Conservation (phyloP, 306 rosid species). For the Vigna angularis region DNA sequence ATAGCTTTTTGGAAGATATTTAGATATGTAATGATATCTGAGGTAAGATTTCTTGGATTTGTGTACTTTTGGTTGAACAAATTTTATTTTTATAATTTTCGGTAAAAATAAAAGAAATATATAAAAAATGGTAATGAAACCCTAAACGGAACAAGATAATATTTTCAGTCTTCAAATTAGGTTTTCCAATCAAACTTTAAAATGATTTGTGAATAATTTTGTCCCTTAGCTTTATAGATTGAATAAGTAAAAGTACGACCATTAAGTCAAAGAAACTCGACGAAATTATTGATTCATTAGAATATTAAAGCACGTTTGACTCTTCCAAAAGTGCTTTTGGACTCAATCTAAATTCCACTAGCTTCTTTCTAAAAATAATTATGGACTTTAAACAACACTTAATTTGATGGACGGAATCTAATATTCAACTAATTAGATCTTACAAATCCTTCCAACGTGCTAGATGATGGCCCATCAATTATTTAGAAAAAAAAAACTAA, state of each 20-base stretch:
- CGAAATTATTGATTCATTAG: slow-evolving; percentile 21
- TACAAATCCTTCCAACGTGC: neutral
- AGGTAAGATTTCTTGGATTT: too few relatives aligned
- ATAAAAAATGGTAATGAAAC: too few relatives aligned
- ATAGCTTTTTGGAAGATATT: too few relatives aligned
- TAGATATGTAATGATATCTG: too few relatives aligned
- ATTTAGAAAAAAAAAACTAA: neutral
- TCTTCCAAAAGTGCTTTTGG: slow-evolving; percentile 4
- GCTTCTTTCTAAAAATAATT: neutral
- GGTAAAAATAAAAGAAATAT: too few relatives aligned
- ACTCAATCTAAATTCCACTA: slow-evolving; percentile 14
- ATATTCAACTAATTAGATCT: neutral
- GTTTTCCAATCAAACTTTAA: slow-evolving; percentile 7
- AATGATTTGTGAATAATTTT: neutral
- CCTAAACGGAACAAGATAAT: neutral
- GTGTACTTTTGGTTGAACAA: too few relatives aligned
- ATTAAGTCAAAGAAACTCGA: slow-evolving; percentile 24
- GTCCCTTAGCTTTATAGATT: neutral
- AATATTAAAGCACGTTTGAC: slow-evolving; percentile 31
- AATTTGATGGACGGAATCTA: neutral
- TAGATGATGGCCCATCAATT: neutral
- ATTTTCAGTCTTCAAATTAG: too few relatives aligned
- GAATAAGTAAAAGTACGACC: neutral
- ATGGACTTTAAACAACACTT: slow-evolving; percentile 17
- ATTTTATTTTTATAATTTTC: too few relatives aligned